Evolutionary conservation across 495 filamentous ascomycete species (phyloP), one percentile per base, ranked within the genome.

Genomic region (Chaetomidium leptoderma): DNA sequence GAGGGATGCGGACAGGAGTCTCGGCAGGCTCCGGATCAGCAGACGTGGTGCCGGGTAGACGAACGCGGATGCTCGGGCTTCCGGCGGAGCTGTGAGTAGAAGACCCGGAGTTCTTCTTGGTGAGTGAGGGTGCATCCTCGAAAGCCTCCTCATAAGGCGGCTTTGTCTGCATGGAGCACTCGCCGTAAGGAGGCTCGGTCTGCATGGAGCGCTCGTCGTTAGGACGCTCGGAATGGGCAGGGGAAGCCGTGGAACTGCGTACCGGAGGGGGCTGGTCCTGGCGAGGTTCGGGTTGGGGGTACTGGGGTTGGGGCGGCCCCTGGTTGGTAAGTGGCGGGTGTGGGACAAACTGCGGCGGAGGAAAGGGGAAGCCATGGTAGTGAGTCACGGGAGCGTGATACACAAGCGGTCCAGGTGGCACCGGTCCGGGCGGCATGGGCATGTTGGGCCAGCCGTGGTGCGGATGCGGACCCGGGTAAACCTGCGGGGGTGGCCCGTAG

Each of bases 61-160:
- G 21, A 4, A 55, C 45, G 0, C 37, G 35, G 33, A 49, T 56
- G 51, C 5, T 17, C 4, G 8, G 16, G 13, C 32, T 37, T 3
- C 3, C 17, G 2, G 19, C 6, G 11, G 33, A 3, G 44, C 35
- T 55, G 23, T 46, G 43, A 14, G 44, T 2, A 8, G 58, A 14
- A 14, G 32, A 11, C 21, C 47, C n/a, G n/a, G n/a, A n/a, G n/a
- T n/a, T n/a, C n/a, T n/a, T n/a, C 32, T 8, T 13, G 48, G 19
- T 7, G n/a, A 19, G 7, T 2, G 17, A 30, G 1, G 3, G 4
- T 6, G 3, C 3, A 11, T 23, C 46, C 10, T 26, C 19, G 1
- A 58, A 43, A 16, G 14, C 45, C 36, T 24, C 46, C 2, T 50
- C 55, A 5, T 46, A 58, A 2, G 55, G 55, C 6, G 46, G 55